phyloP scores from a whole-genome alignment of 2,329 filamentous ascomycete species.

The Colletotrichum phormii region DNA sequence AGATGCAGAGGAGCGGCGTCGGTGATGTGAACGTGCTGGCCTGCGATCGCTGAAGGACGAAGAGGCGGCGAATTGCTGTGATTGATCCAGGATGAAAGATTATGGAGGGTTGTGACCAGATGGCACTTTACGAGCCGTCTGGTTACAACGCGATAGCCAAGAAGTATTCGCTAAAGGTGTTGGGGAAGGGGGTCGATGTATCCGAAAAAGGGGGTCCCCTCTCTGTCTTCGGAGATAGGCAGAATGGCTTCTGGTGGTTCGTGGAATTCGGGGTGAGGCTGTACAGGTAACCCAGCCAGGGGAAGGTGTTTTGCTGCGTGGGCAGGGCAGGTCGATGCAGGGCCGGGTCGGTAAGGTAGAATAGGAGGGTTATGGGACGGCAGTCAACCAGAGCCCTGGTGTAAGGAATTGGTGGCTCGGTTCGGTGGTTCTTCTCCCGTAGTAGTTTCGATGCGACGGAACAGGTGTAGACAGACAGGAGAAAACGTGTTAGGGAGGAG shows the following conservation, averaged over 20 bases:
- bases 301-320: background rate
- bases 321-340: background rate
- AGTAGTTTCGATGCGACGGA: constrained; percentile 15
- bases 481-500: constrained; percentile 22
- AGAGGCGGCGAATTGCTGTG: constrained; percentile 35
- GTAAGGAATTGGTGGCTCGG: constrained; percentile 12
- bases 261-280: constrained; percentile 22
- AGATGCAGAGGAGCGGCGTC: constrained; percentile 45
- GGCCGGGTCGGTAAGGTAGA: background rate
- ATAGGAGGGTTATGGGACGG: background rate
- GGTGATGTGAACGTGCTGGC: constrained; percentile 44
- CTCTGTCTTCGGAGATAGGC: constrained; percentile 17
- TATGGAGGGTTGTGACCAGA: constrained; percentile 37
- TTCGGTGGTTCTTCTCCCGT: background rate
- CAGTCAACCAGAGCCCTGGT: background rate
- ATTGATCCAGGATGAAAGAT: constrained; percentile 38
- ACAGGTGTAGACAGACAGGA: constrained; percentile 14
- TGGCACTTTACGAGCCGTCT: constrained; percentile 36
- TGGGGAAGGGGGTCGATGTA: constrained; percentile 32
- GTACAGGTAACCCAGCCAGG: constrained; percentile 17
- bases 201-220: constrained; percentile 31
- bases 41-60: constrained; percentile 43
- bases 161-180: constrained; percentile 27
- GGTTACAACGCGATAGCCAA: constrained; percentile 35
- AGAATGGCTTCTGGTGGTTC: constrained; percentile 8